phyloP scores from a whole-genome alignment of 805 yeast genomes.

The Cyberlindnera xylosilytica region DNA sequence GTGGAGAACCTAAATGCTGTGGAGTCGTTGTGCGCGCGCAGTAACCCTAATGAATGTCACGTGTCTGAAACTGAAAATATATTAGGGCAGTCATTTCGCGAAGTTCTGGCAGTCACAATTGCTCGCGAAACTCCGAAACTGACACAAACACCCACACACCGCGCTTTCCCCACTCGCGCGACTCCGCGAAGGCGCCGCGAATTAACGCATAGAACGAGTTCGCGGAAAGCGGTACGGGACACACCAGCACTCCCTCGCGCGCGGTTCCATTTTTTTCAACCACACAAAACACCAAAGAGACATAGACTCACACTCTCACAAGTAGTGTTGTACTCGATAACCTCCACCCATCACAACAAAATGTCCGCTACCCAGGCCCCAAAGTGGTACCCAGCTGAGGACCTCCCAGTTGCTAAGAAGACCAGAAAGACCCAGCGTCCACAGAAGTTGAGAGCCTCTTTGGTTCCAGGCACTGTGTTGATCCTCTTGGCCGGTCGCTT shows the following conservation, averaged over 20 bases:
- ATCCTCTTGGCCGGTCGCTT: constrained; percentile 98
- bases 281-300: constrained; percentile 3
- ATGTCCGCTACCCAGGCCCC: constrained; percentile 48
- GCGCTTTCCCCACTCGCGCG: background rate
- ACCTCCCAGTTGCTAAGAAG: constrained; percentile 81
- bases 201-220: too few relatives aligned
- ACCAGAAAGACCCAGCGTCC: constrained; percentile 91
- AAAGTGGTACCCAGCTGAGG: constrained; percentile 94
- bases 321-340: background rate
- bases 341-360: constrained; percentile 1
- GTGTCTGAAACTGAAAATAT: background rate
- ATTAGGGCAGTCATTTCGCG: background rate
- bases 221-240: constrained; percentile 5
- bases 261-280: constrained; percentile 3
- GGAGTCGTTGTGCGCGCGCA: constrained; percentile 26
- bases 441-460: constrained; percentile 91
- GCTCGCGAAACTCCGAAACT: too few relatives aligned
- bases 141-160: background rate
- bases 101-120: background rate
- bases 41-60: constrained; percentile 9
- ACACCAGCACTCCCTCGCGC: constrained; percentile 3
- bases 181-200: background rate
- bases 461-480: constrained; percentile 97
- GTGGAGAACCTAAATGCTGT: constrained; percentile 20
- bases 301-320: too few relatives aligned